Evolutionary conservation across 208 protist genomes (phyloP), one percentile per base, ranked within the genome.

Genomic region (Leishmania lainsoni): DNA sequence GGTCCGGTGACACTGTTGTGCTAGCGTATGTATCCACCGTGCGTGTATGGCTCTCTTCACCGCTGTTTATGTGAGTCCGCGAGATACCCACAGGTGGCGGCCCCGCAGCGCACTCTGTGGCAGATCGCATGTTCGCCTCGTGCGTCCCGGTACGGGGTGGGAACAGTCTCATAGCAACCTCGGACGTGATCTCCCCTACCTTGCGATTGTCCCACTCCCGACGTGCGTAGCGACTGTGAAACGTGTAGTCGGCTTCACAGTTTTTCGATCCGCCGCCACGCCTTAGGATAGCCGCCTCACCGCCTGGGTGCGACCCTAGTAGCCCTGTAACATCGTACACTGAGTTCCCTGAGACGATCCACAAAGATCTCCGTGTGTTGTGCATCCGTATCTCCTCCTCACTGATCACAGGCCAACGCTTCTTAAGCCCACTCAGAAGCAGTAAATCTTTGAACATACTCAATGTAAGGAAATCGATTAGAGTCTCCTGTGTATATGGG

Each of bases 271-370:
- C 93, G 68, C 92, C 92, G 72, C 88, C 89, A 39, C 92, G 90
- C 17, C 87, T 90, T 20, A 95, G 83, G 12, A 97, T 84, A 9
- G 91, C 91, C 54, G 84, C 80, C 45, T 90, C 86, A 0, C 93
- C 93, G 12, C 93, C 93, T 12, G 93, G 93, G 72, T 97, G 93
- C 3, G 81, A 85, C 6, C 83, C 78, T 10, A 95, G 78, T 42
- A 95, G 83, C 10, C 79, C 77, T 12, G 93, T 95, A 39, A 95
- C 88, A 79, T 97, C 92, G 88, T 95, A 97, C 56, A 97, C 90
- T 16, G 88, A 92, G 79, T 91, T 90, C n/a, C 90, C 92, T 2
- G 87, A 87, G 48, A 97, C 85, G 72, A 95, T 94, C 92, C 92
- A 97, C 65, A 94, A 76, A 9, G 90, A 93, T n/a, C 66, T 75